Conservation (phyloP, 2,329 filamentous ascomycete genomes). For the Aureobasidium sp. region DNA sequence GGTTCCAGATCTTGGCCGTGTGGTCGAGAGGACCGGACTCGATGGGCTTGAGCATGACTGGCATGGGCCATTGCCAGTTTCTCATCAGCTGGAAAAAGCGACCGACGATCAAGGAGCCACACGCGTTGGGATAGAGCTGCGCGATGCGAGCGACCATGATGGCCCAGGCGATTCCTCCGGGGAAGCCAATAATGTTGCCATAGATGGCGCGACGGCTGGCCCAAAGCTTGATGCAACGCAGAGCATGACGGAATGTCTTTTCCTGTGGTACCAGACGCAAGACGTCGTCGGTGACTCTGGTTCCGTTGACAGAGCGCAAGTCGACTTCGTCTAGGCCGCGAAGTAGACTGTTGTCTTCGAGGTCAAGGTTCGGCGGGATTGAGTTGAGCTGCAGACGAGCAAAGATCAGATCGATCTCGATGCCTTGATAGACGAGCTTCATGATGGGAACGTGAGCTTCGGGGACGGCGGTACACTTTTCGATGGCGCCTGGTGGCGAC, state of each 20-base stretch:
- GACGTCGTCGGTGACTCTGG: constrained; percentile 89
- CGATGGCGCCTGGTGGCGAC: constrained; percentile 70
- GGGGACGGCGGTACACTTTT: constrained; percentile 75
- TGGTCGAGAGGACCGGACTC: constrained; percentile 63
- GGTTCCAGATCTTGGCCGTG: constrained; percentile 88
- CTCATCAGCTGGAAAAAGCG: constrained; percentile 94
- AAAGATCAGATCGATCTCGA: constrained; percentile 87
- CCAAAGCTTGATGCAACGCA: constrained; percentile 94
- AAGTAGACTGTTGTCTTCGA: constrained; percentile 78
- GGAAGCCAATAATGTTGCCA: constrained; percentile 92
- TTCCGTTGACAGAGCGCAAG: constrained; percentile 85
- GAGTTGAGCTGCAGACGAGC: constrained; percentile 36
- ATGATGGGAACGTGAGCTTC: constrained; percentile 96
- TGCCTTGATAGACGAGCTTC: constrained; percentile 84
- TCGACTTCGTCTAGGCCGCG: constrained; percentile 81
- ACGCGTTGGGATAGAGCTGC: constrained; percentile 90
- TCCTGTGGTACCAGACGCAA: constrained; percentile 80
- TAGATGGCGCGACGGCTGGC: constrained; percentile 88
- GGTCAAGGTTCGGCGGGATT: constrained; percentile 53
- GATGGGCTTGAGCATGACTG: constrained; percentile 82
- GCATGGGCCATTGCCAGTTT: constrained; percentile 88
- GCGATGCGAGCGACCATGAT: constrained; percentile 95
- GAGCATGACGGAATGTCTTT: constrained; percentile 79
- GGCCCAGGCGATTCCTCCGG: constrained; percentile 94
- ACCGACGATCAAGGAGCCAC: constrained; percentile 76